phyloP scores from a whole-genome alignment of 371 early-diverging fungal species.

The Haplosporangium sp. region DNA sequence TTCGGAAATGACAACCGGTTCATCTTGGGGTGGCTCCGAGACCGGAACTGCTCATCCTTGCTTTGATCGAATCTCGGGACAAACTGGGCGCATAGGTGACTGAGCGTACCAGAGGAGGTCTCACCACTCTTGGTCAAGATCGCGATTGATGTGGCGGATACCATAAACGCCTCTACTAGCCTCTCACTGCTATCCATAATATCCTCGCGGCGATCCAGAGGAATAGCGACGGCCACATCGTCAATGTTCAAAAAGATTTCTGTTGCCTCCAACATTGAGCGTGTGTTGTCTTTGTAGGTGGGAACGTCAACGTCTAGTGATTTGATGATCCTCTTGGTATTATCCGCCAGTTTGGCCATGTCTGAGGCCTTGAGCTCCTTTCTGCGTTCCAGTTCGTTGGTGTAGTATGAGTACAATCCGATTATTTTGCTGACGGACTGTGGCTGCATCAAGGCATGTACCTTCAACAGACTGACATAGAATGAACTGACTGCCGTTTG shows the following conservation, averaged over 20 bases:
- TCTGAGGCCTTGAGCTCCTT: constrained; percentile 70
- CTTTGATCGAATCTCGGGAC: constrained; percentile 78
- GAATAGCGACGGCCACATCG: constrained; percentile 76
- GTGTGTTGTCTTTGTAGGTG: constrained; percentile 60
- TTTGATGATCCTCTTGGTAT: constrained; percentile 74
- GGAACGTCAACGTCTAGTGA: constrained; percentile 65
- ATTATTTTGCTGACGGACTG: constrained; percentile 77
- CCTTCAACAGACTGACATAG: constrained; percentile 65
- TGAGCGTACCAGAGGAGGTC: constrained; percentile 67
- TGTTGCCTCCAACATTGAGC: constrained; percentile 69
- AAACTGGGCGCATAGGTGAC: constrained; percentile 76
- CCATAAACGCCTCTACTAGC: constrained; percentile 64
- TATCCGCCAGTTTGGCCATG: constrained; percentile 69
- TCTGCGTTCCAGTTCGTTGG: constrained; percentile 69
- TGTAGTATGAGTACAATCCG: constrained; percentile 77
- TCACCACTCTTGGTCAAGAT: constrained; percentile 71
- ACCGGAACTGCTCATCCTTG: constrained; percentile 76
- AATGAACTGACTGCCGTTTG: constrained; percentile 59
- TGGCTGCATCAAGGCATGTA: constrained; percentile 84
- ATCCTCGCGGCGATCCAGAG: constrained; percentile 64
- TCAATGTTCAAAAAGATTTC: constrained; percentile 63
- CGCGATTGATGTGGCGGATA: constrained; percentile 68
- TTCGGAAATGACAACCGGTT: constrained; percentile 74
- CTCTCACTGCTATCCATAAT: constrained; percentile 47
- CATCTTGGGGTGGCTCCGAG: constrained; percentile 73